Percentiles rank a stretch among this genome's conserved stretches.
phyloP scores from a whole-genome alignment of 2,329 filamentous ascomycete genomes.

The Lachnellula hyalina region DNA sequence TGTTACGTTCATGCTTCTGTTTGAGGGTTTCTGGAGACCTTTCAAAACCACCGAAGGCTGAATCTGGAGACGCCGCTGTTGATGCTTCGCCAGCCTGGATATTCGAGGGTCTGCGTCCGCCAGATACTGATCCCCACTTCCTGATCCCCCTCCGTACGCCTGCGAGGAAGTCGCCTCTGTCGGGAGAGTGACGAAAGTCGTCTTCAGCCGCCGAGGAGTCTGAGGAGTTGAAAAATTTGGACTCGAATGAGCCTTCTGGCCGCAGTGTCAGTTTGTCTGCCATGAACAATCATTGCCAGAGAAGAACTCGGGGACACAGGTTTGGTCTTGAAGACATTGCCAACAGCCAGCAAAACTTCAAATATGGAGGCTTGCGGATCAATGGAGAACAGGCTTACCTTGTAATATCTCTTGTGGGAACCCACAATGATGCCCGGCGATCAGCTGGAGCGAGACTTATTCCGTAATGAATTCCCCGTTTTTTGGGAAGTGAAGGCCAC shows the following conservation, averaged over 20 bases:
- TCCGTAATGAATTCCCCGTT: slow-evolving; percentile 5
- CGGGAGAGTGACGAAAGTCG: slow-evolving; percentile 12
- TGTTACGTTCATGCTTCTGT: slow-evolving; percentile 25
- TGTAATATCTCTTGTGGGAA: slow-evolving; percentile 18
- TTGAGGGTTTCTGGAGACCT: slow-evolving; percentile 5
- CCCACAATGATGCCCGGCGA: slow-evolving; percentile 14
- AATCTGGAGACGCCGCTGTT: not conserved
- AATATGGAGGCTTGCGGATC: slow-evolving; percentile 8
- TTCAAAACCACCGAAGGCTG: not conserved
- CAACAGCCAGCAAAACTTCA: slow-evolving; percentile 8
- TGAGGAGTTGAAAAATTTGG: slow-evolving; percentile 20
- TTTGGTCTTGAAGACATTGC: slow-evolving; percentile 9
- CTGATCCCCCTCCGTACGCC: slow-evolving; percentile 29
- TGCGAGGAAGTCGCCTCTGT: slow-evolving; percentile 23
- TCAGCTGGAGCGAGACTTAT: slow-evolving; percentile 2
- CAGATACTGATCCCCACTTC: slow-evolving; percentile 29
- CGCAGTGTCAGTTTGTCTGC: slow-evolving; percentile 28
- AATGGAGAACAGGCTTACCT: slow-evolving; percentile 9
- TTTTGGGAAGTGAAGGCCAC: not conserved
- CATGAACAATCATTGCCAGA: slow-evolving; percentile 28
- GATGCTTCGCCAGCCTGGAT: slow-evolving; percentile 17
- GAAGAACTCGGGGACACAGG: slow-evolving; percentile 6
- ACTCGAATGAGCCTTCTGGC: slow-evolving; percentile 27
- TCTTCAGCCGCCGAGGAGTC: slow-evolving; percentile 23
- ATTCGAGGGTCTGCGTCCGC: slow-evolving; percentile 19